Base-by-base conservation (phyloP, 805 yeast species). In the Saccharomycopsis sp. region DNA sequence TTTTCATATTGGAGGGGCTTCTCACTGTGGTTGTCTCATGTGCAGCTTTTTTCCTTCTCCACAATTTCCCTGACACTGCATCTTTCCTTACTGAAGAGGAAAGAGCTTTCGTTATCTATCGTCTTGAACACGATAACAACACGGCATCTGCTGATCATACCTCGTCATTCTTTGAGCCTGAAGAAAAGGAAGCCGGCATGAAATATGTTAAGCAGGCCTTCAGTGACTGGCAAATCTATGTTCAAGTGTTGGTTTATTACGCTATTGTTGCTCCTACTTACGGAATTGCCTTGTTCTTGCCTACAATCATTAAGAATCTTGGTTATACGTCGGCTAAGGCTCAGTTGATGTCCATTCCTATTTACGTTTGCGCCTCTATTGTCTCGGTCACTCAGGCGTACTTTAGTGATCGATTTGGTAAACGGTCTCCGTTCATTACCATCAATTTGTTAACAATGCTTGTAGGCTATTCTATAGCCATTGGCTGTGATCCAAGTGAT, bases 31-130 rank as follows among this genome's bases (percentile, higher is more conserved):
- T 65, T 20, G 59, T 70, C 29, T 74, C 75, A 8, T n/a, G 71
- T 17, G 5, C 68, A 3, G 60, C 74, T 47, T 75, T 64, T 65
- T 83, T 85, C 66, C 66, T 77, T 51, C 76, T 86, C 59, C 79
- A 87, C 20, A 89, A 86, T 68, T 85, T 85, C 76, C 91, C 91
- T 2, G 90, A 85, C 69, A 79, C 82, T 60, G 81, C 84, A 17
- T 73, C 78, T 66, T 85, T 78, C 66, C 66, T 83, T 55, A 77
- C 71, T 20, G 72, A 67, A 1, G 76, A 78, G 62, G 89, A 85
- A 68, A 74, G 80, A n/a, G 64, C 61, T 1, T 85, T 79, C 66
- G 66, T 85, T 59, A 80, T 53, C 29, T 55, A 58, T 23, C 34
- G 55, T 23, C 17, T 58, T 7, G 62, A 47, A 12, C 62, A 56